These are phyloP conservation scores for Trifolium subterraneum DNA, from an alignment of 306 rosid species.

Conservation along the genomic window DNA sequence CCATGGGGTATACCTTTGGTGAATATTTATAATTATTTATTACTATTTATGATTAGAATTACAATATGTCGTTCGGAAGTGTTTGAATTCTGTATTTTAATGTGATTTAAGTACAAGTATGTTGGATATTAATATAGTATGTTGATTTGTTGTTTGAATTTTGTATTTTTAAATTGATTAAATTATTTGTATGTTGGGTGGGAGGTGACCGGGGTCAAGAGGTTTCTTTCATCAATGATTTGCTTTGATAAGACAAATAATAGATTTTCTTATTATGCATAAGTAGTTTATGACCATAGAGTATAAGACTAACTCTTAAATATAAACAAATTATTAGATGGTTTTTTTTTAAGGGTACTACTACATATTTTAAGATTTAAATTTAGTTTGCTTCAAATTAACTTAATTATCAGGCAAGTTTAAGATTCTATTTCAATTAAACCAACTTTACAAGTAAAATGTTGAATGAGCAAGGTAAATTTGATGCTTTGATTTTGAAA, in stretches of 20 bases:
- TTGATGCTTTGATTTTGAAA: too few species aligned
- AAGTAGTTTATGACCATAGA: neutral
- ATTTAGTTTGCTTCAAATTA: too few species aligned
- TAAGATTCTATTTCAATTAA: too few species aligned
- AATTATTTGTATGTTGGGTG: neutral
- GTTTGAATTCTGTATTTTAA: neutral
- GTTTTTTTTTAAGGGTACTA: too few species aligned
- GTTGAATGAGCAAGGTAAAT: too few species aligned
- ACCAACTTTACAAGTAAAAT: too few species aligned
- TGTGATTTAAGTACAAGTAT: neutral
- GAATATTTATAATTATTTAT: neutral
- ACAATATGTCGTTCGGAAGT: neutral
- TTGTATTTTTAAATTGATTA: too few species aligned
- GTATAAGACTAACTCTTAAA: too few species aligned
- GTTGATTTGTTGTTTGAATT: neutral
- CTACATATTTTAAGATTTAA: too few species aligned
- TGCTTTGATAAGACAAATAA: neutral
- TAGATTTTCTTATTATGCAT: neutral
- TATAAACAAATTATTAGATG: too few species aligned
- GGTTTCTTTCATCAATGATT: neutral
- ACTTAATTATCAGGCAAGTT: too few species aligned
- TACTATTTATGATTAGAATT: neutral
- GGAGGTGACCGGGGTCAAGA: neutral
- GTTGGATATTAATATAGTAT: neutral
- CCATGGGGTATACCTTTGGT: neutral